These are phyloP conservation scores for Allium cepa DNA, from an alignment of 106 monocot genomes.

Conservation along the genomic window DNA sequence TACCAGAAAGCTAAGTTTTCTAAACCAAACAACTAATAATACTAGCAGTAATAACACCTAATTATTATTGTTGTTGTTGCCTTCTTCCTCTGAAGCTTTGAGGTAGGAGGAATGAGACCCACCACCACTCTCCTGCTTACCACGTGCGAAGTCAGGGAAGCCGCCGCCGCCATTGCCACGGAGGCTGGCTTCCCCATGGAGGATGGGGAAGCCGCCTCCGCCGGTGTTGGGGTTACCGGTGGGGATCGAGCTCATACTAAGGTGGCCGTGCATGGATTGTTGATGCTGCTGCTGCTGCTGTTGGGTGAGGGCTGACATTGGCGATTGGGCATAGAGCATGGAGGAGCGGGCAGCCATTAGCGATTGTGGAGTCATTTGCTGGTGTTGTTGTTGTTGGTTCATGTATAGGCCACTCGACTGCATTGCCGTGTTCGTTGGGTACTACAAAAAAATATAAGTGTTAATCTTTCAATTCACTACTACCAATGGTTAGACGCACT, in stretches of 20 bases:
- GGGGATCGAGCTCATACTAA: slow-evolving; percentile 34
- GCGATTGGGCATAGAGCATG: slow-evolving; percentile 62
- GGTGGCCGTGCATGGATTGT: slow-evolving; percentile 17
- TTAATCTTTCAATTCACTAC: no score
- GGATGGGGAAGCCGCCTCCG: slow-evolving; percentile 49
- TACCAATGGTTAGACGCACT: no score
- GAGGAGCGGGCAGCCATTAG: slow-evolving; percentile 68
- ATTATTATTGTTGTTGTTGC: slow-evolving; percentile 14
- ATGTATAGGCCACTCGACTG: slow-evolving; percentile 58
- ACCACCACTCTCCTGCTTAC: slow-evolving; percentile 45
- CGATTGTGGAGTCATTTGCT: slow-evolving; percentile 53
- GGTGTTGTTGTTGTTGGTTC: slow-evolving; percentile 39
- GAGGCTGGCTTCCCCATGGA: slow-evolving; percentile 53
- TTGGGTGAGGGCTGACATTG: slow-evolving; percentile 55
- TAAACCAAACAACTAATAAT: no score
- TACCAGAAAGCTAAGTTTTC: no score
- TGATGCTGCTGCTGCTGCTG: slow-evolving; percentile 27
- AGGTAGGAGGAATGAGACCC: slow-evolving; percentile 49
- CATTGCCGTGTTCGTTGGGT: slow-evolving; percentile 53
- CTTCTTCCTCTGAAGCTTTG: slow-evolving; percentile 58
- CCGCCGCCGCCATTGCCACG: slow-evolving; percentile 19
- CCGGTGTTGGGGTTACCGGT: slow-evolving; percentile 13
- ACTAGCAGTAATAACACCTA: no score
- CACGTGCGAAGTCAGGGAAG: slow-evolving; percentile 58
- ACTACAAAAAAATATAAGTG: slow-evolving; percentile 28